Evolutionary conservation across 2,329 filamentous ascomycete genomes (phyloP), one percentile per base, ranked within the genome.

Genomic region (Hypoxylon sp.): DNA sequence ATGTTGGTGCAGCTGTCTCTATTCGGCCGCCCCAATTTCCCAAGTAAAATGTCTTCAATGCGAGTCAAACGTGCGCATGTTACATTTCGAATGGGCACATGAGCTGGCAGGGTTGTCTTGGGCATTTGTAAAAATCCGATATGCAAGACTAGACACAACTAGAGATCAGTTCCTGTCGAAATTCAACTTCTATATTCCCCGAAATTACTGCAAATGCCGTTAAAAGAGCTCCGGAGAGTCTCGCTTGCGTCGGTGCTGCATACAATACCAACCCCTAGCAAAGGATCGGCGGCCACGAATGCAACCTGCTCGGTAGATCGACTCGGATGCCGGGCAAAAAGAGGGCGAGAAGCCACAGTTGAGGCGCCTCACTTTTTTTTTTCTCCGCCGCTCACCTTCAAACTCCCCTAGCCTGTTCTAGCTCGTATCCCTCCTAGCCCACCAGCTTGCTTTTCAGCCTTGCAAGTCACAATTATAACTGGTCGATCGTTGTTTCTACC

Each of bases 1-100:
- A 13, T 57, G 30, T 38, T 38, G 46, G 28, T 55, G 56, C 41
- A 48, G 59, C 28, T 58, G 45, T 48, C 56, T 53, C 38, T 21
- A 32, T 59, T 21, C 51, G 32, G 30, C 58, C 34, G 30, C 28
- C 36, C 41, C 60, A 43, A 70, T 68, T 60, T 68, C 61, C 56
- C 52, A 53, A 17, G 34, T 61, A 53, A 50, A 60, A 65, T 60
- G 7, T 45, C 17, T 64, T 65, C 51, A 60, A 70, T 70, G 68
- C 68, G 50, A 53, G 61, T 63, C 61, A 67, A 65, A 70, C 61
- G 68, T 65, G 68, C 55, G 36, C 51, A 60, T 55, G 68, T 70
- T 68, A 61, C 68, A 70, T 70, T 25, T 63, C 41, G 25, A 48
- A 53, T 21, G 46, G 43, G 52, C 52, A 46, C 34, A 28, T 46